Percentiles rank a stretch among this genome's conserved stretches.
These are phyloP conservation scores for Plasmopara halstedii DNA, from an alignment of 352 stramenopile species.

Conservation along the genomic window DNA sequence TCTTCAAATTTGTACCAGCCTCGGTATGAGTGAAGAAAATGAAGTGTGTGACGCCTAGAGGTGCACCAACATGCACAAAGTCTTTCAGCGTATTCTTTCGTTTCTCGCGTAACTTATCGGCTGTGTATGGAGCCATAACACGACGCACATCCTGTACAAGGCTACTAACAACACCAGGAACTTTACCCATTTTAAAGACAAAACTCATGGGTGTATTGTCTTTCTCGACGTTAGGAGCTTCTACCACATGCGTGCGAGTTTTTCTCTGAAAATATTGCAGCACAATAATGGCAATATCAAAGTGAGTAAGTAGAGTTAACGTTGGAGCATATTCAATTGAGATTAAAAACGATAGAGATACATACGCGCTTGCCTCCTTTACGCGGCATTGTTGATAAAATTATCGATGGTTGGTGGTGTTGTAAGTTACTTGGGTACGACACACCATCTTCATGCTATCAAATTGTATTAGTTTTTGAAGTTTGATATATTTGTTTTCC, in stretches of 20 bases:
- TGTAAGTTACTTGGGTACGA: background rate
- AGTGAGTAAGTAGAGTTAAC: too few species aligned
- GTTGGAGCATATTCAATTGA: too few species aligned
- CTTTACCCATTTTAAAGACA: conserved; percentile 88
- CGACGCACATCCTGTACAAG: conserved; percentile 91
- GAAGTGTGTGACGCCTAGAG: conserved; percentile 96
- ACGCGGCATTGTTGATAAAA: conserved; percentile 38
- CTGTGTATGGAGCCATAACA: conserved; percentile 94
- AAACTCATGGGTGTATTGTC: conserved; percentile 88
- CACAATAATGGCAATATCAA: background rate
- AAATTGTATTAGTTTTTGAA: too few species aligned
- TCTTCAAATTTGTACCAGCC: conserved; percentile 90
- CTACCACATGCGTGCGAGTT: conserved; percentile 70
- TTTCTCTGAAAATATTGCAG: conserved; percentile 47
- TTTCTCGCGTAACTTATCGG: conserved; percentile 88
- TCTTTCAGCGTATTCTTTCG: conserved; percentile 90
- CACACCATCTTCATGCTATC: background rate
- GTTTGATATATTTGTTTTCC: too few species aligned
- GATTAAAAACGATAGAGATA: conserved; percentile 1
- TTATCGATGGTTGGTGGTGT: background rate
- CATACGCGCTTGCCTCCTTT: conserved; percentile 84
- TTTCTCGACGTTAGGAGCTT: conserved; percentile 55
- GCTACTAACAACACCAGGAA: conserved; percentile 62
- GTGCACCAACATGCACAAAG: conserved; percentile 84
- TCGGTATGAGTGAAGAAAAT: conserved; percentile 94